phyloP scores from a whole-genome alignment of 768 basidiomycete genomes.

The Podaxis sp. region DNA sequence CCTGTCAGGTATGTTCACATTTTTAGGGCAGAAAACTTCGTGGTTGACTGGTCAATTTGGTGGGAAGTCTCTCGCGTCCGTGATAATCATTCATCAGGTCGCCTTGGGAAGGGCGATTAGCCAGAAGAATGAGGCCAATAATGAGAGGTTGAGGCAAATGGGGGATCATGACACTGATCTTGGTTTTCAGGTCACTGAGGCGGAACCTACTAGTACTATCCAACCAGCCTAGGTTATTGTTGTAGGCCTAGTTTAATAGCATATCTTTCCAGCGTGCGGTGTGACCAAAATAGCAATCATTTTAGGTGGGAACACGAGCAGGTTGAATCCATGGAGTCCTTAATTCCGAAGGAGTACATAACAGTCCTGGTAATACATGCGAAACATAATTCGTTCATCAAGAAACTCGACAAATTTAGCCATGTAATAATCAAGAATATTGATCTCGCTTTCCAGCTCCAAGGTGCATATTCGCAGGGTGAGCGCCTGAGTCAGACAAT shows the following conservation, averaged over 20 bases:
- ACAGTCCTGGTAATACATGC: not conserved
- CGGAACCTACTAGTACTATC: no score
- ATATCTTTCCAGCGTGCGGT: no score
- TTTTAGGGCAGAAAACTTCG: not conserved
- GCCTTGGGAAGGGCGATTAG: not conserved
- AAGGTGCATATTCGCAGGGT: constrained; percentile 28
- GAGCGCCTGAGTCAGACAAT: constrained; percentile 23
- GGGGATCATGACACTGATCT: no score
- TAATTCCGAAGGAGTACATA: no score
- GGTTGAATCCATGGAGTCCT: no score
- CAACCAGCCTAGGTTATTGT: no score
- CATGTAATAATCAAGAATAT: not conserved
- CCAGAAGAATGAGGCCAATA: not conserved
- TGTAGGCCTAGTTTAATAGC: no score
- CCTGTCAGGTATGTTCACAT: not conserved
- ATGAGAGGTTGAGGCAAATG: no score
- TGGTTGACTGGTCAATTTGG: not conserved
- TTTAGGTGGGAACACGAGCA: no score
- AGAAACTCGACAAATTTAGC: no score
- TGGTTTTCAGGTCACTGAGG: no score
- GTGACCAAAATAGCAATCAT: no score
- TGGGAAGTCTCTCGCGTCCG: not conserved
- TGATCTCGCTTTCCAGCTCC: constrained; percentile 21
- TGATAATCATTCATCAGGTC: not conserved
- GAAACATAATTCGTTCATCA: not conserved